Base-by-base conservation (phyloP, 495 filamentous ascomycete species). In the Aspergillus taichungensis region DNA sequence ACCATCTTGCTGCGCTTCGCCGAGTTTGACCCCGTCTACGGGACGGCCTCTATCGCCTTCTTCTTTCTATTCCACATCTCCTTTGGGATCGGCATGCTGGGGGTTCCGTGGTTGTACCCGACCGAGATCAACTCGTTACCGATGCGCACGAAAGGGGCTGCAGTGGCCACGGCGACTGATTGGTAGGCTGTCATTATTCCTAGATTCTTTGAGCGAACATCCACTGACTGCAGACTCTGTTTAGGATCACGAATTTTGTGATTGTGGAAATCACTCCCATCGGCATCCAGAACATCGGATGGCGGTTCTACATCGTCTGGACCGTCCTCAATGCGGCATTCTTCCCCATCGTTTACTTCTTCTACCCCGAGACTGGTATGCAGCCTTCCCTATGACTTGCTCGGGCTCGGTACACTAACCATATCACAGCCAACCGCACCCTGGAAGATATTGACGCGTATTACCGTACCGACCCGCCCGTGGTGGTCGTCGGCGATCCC, bases 251-350 rank as follows among this genome's bases (percentile, higher is more conserved):
- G 38, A 81, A 82, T 51, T 81, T 79, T 44, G 70, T 67, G 34
- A 72, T 84, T 30, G 79, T 82, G 18, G 67, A 78, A 53, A 74
- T 81, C 43, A 83, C 77, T 0, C 77, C 76, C 1, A 63, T 72
- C n/a, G 77, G 76, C 5, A 77, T 82, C 45, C 62, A 73, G 32
- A 71, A 58, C 37, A 61, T 80, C 11, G 66, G 69, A 2, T 80
- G 75, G 75, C 59, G 63, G 39, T 80, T 80, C 57, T 84, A 76
- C 62, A 73, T 83, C 50, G 74, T 82, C 24, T 83, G 75, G 66
- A 73, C 72, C 6, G 69, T 76, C 6, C 67, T 78, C 51, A 82
- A 82, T 49, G 68, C 67, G 6, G 45, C 57, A 18, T 84, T 83
- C 55, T 56, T 83, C 0, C 77, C 77, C 0, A 61, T 82, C 27